Percentiles rank a stretch among this genome's conserved stretches.
These are phyloP conservation scores for Linnemannia zychae DNA, from an alignment of 192 early-diverging fungal genomes.

Conservation along the genomic window DNA sequence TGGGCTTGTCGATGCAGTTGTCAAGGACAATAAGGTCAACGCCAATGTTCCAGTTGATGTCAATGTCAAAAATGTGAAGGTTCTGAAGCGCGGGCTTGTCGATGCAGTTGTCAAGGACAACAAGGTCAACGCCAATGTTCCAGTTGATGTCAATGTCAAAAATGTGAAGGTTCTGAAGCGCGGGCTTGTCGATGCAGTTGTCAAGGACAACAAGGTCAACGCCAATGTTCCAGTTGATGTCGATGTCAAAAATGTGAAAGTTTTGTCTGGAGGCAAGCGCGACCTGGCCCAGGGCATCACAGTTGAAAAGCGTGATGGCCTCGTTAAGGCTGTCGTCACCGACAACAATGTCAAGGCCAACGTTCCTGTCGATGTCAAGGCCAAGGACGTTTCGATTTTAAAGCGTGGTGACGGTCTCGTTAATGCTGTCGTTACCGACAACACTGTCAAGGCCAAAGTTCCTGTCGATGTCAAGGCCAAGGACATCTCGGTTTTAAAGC, in stretches of 20 bases:
- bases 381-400: too few species aligned
- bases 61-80: neutral
- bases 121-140: neutral
- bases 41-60: neutral
- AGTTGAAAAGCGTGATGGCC: too few species aligned
- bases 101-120: neutral
- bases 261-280: neutral
- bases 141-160: neutral
- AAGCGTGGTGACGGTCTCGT: too few species aligned
- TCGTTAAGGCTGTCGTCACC: neutral
- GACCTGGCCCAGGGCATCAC: too few species aligned
- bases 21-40: neutral
- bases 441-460: neutral
- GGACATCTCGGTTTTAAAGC: neutral
- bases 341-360: neutral
- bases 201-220: neutral
- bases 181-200: neutral
- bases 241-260: neutral
- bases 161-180: constrained; percentile 24
- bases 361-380: neutral
- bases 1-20: too few species aligned
- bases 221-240: neutral
- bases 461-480: neutral
- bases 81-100: neutral
- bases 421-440: neutral